Base-by-base conservation (phyloP, 805 yeast species). In the Candida koratica region DNA sequence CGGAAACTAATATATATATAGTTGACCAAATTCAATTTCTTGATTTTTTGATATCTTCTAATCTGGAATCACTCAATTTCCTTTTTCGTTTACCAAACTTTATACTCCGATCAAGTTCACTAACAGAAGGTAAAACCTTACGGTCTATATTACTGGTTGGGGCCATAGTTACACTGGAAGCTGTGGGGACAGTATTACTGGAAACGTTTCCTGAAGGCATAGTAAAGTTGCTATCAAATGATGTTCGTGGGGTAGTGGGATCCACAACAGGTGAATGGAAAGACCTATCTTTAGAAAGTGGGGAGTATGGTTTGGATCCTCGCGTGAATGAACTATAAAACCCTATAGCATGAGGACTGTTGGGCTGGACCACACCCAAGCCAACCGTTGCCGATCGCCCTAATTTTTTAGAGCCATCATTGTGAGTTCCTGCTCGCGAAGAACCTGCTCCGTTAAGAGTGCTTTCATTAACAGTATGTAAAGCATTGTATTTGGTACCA, bases 31-130 rank as follows among this genome's bases (percentile, higher is more conserved):
- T 14, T 24, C 26, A 29, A 29, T 29, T n/a, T 15, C 20, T 33
- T 8, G 31, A 10, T 14, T 32, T 37, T 31, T 33, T 32, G 3
- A 37, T 3, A 3, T 37, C 41, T 5, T 38, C 41, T 11, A 38
- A 20, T 6, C 18, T 22, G 17, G 34, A 24, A 24, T 38, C 42
- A 31, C 39, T 35, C n/a, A 34, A 26, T 15, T 39, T 39, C 12
- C 42, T 25, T 24, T 39, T 39, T 11, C 35, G 39, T 16, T 24
- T 24, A n/a, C 30, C 32, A 10, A 33, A 28, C 33, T 56, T 51
- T 24, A 62, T 50, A 17, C 60, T 51, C 34, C 56, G 58, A 38
- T 60, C 63, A 25, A 64, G 48, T 41, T 64, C 69, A 23, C 57
- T 54, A 24, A 64, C 66, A 6, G 63, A 56, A 4, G 69, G 69